A percentile compares a stretch with the other conserved stretches of the same genome.
Conservation (phyloP, 345 rosid genomes). For the Noccaea caerulescens region DNA sequence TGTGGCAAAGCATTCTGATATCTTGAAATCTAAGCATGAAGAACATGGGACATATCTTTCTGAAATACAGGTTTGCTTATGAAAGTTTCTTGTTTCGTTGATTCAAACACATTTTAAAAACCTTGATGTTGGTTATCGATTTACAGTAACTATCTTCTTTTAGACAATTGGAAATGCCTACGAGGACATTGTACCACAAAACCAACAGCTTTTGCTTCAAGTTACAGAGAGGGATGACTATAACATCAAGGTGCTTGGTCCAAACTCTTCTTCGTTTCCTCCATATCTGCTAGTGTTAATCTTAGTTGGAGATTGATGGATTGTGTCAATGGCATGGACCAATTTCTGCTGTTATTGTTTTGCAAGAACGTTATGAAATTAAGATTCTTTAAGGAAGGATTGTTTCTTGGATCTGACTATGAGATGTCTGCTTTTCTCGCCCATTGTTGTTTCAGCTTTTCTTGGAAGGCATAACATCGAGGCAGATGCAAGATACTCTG, state of each 20-base stretch:
- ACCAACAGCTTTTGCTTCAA: constrained; percentile 93
- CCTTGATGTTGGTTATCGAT: constrained; percentile 35
- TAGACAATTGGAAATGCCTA: constrained; percentile 95
- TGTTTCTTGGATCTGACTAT: neutral
- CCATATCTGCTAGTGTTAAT: constrained; percentile 4
- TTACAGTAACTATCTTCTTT: constrained; percentile 47
- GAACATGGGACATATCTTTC: constrained; percentile 89
- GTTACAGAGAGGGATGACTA: constrained; percentile 97
- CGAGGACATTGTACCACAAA: constrained; percentile 94
- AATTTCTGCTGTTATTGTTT: constrained; percentile 1
- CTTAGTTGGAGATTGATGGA: constrained; percentile 10
- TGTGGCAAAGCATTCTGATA: constrained; percentile 59
- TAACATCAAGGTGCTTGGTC: constrained; percentile 78
- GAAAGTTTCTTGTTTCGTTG: constrained; percentile 23
- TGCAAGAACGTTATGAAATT: neutral
- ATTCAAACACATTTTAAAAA: constrained; percentile 15
- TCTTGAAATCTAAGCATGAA: constrained; percentile 80
- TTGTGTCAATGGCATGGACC: constrained; percentile 2
- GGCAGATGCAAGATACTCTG: constrained; percentile 70
- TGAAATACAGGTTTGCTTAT: constrained; percentile 82
- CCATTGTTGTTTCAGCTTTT: constrained; percentile 64
- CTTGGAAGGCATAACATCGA: constrained; percentile 78
- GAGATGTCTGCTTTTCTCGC: constrained; percentile 34
- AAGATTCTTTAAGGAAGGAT: neutral
- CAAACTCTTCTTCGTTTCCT: constrained; percentile 24